phyloP scores from a whole-genome alignment of 2,329 filamentous ascomycete species.

The Cladosporium colombiae region DNA sequence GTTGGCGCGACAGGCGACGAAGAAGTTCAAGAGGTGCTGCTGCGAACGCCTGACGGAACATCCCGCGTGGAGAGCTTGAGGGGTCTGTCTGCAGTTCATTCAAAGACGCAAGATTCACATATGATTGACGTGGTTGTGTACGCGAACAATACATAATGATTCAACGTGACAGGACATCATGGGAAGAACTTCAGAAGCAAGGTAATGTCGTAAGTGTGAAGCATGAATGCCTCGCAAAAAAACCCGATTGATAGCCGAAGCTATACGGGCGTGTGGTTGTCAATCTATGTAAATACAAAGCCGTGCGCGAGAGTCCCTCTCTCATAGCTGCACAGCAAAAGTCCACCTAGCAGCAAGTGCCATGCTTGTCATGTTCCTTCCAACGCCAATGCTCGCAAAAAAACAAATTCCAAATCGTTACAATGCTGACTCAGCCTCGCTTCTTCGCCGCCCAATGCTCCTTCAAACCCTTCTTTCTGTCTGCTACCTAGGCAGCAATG shows the following conservation, averaged over 20 bases:
- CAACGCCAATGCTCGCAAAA: slow-evolving; percentile 18
- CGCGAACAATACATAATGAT: neutral
- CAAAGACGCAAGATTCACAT: neutral
- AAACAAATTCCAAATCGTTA: slow-evolving; percentile 2
- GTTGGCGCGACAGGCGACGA: slow-evolving; percentile 1
- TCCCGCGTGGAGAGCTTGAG: neutral
- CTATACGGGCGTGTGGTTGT: slow-evolving; percentile 3
- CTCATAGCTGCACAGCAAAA: neutral
- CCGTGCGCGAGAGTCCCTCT: neutral
- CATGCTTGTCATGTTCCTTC: slow-evolving; percentile 2
- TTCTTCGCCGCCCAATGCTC: slow-evolving; percentile 12
- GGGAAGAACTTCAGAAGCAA: neutral
- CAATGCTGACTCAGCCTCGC: neutral
- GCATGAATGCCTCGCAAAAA: slow-evolving; percentile 9
- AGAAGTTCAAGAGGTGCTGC: neutral
- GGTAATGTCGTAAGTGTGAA: neutral
- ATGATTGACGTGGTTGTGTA: neutral
- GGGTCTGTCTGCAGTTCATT: neutral
- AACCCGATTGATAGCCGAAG: neutral
- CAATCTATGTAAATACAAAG: slow-evolving; percentile 17
- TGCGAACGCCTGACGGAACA: neutral
- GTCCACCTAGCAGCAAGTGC: neutral
- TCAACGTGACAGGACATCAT: neutral
- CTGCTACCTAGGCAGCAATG: slow-evolving; percentile 19
- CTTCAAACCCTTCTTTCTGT: slow-evolving; percentile 1